phyloP scores from a whole-genome alignment of 176 grass and related monocot species.

The Carex myosuroides region DNA sequence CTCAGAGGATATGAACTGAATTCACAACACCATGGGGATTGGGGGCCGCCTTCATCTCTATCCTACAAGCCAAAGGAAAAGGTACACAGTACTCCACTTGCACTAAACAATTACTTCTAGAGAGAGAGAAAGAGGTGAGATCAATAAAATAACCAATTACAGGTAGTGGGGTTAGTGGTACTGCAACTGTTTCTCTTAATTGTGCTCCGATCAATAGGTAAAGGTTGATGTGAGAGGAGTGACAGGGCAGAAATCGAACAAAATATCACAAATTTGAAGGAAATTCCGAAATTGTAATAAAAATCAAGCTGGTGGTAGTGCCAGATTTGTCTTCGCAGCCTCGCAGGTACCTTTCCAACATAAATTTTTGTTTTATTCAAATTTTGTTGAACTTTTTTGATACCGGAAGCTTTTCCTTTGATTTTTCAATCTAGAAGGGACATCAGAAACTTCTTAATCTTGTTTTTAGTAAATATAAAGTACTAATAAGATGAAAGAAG shows the following conservation, averaged over 20 bases:
- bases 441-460: background rate
- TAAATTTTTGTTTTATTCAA: background rate
- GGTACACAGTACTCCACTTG: background rate
- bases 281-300: background rate
- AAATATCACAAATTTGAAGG: background rate
- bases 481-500: background rate
- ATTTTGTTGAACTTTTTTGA: background rate
- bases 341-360: background rate
- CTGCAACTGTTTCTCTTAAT: background rate
- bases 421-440: background rate
- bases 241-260: background rate
- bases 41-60: slow-evolving; percentile 19
- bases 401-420: background rate
- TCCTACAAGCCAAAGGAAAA: slow-evolving; percentile 1
- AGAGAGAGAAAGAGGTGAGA: background rate
- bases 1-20: too few species aligned
- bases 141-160: background rate
- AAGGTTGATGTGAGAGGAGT: background rate
- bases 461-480: background rate
- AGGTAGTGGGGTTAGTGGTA: slow-evolving; percentile 21
- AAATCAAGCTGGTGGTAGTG: background rate
- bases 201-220: background rate
- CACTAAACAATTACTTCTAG: background rate
- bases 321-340: background rate
- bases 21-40: background rate